phyloP scores from a whole-genome alignment of 352 stramenopile genomes.

The Bremia lactucae region DNA sequence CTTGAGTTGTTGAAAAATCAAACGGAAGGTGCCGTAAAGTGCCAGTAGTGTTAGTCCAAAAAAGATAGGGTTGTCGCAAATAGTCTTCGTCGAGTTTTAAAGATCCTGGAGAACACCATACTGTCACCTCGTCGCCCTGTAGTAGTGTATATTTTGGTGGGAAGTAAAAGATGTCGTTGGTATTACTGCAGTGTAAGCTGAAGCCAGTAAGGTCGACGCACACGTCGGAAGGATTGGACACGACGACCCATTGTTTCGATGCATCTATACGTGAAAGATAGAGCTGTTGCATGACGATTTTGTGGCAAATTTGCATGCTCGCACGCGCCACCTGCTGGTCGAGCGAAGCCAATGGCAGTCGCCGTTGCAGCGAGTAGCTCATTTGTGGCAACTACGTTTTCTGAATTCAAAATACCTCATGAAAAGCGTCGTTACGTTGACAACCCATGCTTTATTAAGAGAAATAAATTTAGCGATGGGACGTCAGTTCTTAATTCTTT shows the following conservation, averaged over 20 bases:
- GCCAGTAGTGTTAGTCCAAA: slow-evolving; percentile 59
- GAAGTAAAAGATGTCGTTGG: slow-evolving; percentile 48
- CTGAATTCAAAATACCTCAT: no score
- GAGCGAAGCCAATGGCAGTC: slow-evolving; percentile 45
- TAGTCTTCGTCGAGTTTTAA: slow-evolving; percentile 69
- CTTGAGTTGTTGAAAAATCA: slow-evolving; percentile 23
- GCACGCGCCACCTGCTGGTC: slow-evolving; percentile 61
- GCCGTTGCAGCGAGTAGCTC: slow-evolving; percentile 50
- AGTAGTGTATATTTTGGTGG: slow-evolving; percentile 56
- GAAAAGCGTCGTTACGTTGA: not conserved
- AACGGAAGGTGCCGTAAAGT: slow-evolving; percentile 51
- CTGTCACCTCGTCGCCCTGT: slow-evolving; percentile 65
- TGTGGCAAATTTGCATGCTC: slow-evolving; percentile 78
- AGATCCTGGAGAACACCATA: slow-evolving; percentile 57
- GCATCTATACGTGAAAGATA: slow-evolving; percentile 69
- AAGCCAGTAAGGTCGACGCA: slow-evolving; percentile 64
- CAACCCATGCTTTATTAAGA: no score
- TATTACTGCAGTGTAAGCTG: slow-evolving; percentile 34
- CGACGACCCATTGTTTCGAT: slow-evolving; percentile 70
- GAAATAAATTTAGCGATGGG: no score
- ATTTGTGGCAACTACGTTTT: slow-evolving; percentile 19
- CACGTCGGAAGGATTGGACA: slow-evolving; percentile 69
- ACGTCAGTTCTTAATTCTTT: no score
- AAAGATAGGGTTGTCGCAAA: slow-evolving; percentile 67
- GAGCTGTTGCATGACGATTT: slow-evolving; percentile 79